phyloP scores from a whole-genome alignment of 108 stramenopile species.

The Skeletonema tropicum region DNA sequence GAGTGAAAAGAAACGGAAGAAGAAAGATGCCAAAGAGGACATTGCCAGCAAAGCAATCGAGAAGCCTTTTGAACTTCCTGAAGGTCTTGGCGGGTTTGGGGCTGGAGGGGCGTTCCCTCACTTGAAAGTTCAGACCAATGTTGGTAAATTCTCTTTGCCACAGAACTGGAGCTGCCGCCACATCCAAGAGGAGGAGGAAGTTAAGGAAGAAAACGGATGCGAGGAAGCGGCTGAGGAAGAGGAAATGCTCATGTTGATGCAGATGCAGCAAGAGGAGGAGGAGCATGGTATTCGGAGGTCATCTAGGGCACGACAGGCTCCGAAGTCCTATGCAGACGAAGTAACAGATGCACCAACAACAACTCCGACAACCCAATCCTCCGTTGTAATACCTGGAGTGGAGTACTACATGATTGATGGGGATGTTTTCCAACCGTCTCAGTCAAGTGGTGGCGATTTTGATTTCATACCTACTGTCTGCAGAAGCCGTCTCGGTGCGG shows the following conservation, averaged over 20 bases:
- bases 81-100: slow-evolving; percentile 19
- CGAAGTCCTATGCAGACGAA: slow-evolving; percentile 44
- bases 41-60: slow-evolving; percentile 45
- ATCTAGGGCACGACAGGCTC: slow-evolving; percentile 25
- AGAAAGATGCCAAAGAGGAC: slow-evolving; percentile 28
- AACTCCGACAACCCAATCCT: slow-evolving; percentile 18
- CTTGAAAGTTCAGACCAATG: slow-evolving; percentile 37
- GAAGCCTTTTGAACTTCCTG: slow-evolving; percentile 36
- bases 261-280: slow-evolving; percentile 51
- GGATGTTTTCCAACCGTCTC: slow-evolving; percentile 12
- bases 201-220: not conserved
- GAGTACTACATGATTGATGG: slow-evolving; percentile 41
- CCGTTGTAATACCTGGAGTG: slow-evolving; percentile 24
- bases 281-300: slow-evolving; percentile 35
- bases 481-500: slow-evolving; percentile 62
- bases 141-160: slow-evolving; percentile 28
- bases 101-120: slow-evolving; percentile 41
- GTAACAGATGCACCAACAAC: slow-evolving; percentile 8
- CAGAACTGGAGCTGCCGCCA: slow-evolving; percentile 45
- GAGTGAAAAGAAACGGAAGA: slow-evolving; percentile 1
- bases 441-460: not conserved
- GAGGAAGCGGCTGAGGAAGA: slow-evolving; percentile 13
- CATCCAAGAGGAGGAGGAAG: slow-evolving; percentile 8
- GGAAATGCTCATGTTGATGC: slow-evolving; percentile 45
- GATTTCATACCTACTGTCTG: slow-evolving; percentile 21